Conservation (phyloP, 2,329 filamentous ascomycete species). For the Stachybotrys echinatus region DNA sequence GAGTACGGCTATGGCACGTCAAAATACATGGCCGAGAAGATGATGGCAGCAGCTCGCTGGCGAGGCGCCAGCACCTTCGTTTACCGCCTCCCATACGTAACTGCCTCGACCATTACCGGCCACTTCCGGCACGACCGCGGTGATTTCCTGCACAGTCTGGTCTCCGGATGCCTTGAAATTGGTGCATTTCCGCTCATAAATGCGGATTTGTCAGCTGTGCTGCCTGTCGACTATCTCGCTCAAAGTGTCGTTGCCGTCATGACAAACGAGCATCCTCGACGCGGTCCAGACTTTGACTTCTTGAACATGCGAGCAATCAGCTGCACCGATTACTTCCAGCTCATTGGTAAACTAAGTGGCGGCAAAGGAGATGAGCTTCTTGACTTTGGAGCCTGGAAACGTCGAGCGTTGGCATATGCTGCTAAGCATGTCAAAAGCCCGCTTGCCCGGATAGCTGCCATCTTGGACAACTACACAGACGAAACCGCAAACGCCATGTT, state of each 20-base stretch:
- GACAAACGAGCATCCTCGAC: neutral
- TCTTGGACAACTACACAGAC: slow-evolving; percentile 5
- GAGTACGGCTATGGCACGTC: slow-evolving; percentile 12
- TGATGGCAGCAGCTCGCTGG: slow-evolving; percentile 11
- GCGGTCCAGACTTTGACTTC: slow-evolving; percentile 10
- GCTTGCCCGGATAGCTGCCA: slow-evolving; percentile 5
- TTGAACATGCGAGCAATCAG: slow-evolving; percentile 4
- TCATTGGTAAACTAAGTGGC: neutral
- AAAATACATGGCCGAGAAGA: slow-evolving; percentile 9
- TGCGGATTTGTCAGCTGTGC: slow-evolving; percentile 7
- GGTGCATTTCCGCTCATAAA: slow-evolving; percentile 2
- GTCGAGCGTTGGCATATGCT: slow-evolving; percentile 4
- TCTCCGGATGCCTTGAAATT: slow-evolving; percentile 8
- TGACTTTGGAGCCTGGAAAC: slow-evolving; percentile 3
- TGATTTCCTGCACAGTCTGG: slow-evolving; percentile 11
- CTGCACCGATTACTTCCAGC: slow-evolving; percentile 6
- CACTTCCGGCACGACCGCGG: slow-evolving; percentile 10
- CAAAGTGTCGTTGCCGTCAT: slow-evolving; percentile 6
- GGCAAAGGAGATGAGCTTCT: neutral
- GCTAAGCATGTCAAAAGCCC: slow-evolving; percentile 1
- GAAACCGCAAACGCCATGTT: slow-evolving; percentile 6
- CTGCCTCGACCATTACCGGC: slow-evolving; percentile 8
- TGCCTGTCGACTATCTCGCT: slow-evolving; percentile 10
- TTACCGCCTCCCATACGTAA: slow-evolving; percentile 3
- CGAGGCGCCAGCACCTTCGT: slow-evolving; percentile 7